A percentile compares a stretch with the other conserved stretches of the same genome.
Evolutionary conservation across 202 grass and related monocot species (phyloP).

Genomic region (Schoenoplectus triqueter): DNA sequence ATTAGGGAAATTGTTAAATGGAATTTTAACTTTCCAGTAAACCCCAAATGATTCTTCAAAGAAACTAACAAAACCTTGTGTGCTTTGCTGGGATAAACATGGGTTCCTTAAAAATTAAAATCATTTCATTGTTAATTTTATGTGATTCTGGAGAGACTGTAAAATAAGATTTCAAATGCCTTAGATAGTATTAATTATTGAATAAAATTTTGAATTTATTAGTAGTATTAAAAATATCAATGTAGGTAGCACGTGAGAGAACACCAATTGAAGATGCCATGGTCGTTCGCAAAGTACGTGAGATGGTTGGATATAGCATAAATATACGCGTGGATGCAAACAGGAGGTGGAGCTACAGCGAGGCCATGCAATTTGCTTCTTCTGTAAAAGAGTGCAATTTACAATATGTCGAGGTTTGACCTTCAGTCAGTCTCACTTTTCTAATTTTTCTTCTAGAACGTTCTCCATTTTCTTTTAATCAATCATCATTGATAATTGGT

Average conservation of each 20-base stretch:
- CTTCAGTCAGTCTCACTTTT: conserved; percentile 9
- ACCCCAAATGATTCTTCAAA: neutral
- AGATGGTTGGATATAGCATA: conserved; percentile 73
- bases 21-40: conserved; percentile 21
- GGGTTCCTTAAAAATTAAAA: neutral
- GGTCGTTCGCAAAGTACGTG: conserved; percentile 74
- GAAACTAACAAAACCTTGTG: neutral
- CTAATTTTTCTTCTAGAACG: neutral
- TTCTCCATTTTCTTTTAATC: neutral
- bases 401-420: conserved; percentile 89
- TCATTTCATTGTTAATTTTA: neutral
- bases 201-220: conserved; percentile 20
- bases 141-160: conserved; percentile 10
- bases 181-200: conserved; percentile 15
- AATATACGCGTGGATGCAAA: conserved; percentile 96
- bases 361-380: conserved; percentile 87
- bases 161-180: conserved; percentile 5
- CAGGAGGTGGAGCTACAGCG: conserved; percentile 76
- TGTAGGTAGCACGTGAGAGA: conserved; percentile 76
- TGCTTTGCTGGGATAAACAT: neutral
- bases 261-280: conserved; percentile 79
- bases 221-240: conserved; percentile 38
- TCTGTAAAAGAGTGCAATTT: conserved; percentile 56
- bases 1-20: neutral
- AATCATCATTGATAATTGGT: neutral